Percentiles rank a stretch among this genome's conserved stretches.
phyloP scores from a whole-genome alignment of 2,329 filamentous ascomycete species.

The Onygenales sp. region DNA sequence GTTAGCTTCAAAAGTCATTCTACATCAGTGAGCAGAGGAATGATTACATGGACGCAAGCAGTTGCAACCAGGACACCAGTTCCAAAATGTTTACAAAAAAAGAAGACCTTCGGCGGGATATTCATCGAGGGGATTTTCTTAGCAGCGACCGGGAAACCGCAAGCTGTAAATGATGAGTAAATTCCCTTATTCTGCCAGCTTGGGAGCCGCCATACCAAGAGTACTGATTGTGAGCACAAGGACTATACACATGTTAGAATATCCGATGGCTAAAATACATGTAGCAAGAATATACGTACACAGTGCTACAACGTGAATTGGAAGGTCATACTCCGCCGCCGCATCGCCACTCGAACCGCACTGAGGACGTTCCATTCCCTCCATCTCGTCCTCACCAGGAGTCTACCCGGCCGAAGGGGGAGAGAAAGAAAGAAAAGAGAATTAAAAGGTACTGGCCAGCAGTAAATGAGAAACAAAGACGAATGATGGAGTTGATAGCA shows the following conservation, averaged over 20 bases:
- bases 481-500: constrained; percentile 4
- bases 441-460: not conserved
- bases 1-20: constrained; percentile 1
- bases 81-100: constrained; percentile 50
- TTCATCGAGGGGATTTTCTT: constrained; percentile 21
- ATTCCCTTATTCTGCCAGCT: not conserved
- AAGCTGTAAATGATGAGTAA: constrained; percentile 1
- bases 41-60: constrained; percentile 29
- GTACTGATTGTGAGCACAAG: constrained; percentile 8
- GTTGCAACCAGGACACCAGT: constrained; percentile 32
- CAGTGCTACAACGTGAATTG: constrained; percentile 11
- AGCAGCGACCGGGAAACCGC: constrained; percentile 37
- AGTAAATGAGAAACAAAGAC: not conserved
- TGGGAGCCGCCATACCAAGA: constrained; percentile 3
- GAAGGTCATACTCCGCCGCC: constrained; percentile 11
- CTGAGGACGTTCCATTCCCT: constrained; percentile 5
- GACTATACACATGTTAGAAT: not conserved
- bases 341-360: constrained; percentile 7
- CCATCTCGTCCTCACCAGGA: constrained; percentile 6
- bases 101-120: constrained; percentile 28
- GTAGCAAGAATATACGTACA: constrained; percentile 4
- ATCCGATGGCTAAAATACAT: not conserved
- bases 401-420: not conserved
- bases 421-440: constrained; percentile 4
- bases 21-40: not conserved